phyloP scores from a whole-genome alignment of 768 basidiomycete species.

The Paxillus rubicundulus region DNA sequence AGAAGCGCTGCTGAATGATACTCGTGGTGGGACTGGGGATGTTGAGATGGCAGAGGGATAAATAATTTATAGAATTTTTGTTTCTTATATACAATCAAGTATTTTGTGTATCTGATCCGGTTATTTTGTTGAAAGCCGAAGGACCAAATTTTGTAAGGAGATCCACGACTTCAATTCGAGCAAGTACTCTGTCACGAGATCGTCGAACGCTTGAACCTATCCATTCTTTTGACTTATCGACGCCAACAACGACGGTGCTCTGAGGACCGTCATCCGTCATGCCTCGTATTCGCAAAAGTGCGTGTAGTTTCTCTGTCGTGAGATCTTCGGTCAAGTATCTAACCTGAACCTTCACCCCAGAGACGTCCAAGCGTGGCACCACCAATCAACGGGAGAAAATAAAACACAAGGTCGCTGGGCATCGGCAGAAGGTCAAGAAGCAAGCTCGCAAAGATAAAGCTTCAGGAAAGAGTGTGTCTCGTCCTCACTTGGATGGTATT shows the following conservation, averaged over 20 bases:
- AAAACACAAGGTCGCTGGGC: constrained; percentile 72
- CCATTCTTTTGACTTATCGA: background rate
- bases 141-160: background rate
- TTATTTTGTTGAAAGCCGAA: background rate
- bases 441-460: constrained; percentile 68
- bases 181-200: background rate
- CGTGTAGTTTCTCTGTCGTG: constrained; percentile 14
- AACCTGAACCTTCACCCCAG: constrained; percentile 37
- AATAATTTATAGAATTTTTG: background rate
- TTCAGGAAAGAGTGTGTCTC: constrained; percentile 76
- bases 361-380: constrained; percentile 80
- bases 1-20: constrained; percentile 50
- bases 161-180: background rate
- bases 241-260: background rate
- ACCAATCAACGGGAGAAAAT: constrained; percentile 72
- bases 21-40: constrained; percentile 41
- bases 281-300: constrained; percentile 73
- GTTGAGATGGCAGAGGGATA: constrained; percentile 52
- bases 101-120: background rate
- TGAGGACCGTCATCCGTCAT: constrained; percentile 31
- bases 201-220: background rate
- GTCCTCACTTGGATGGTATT: too few species aligned
- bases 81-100: too few species aligned
- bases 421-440: constrained; percentile 72
- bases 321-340: constrained; percentile 1